A percentile compares a stretch with the other conserved stretches of the same genome.
Conservation (phyloP, 768 basidiomycete species). For the Pleurotus platypus region DNA sequence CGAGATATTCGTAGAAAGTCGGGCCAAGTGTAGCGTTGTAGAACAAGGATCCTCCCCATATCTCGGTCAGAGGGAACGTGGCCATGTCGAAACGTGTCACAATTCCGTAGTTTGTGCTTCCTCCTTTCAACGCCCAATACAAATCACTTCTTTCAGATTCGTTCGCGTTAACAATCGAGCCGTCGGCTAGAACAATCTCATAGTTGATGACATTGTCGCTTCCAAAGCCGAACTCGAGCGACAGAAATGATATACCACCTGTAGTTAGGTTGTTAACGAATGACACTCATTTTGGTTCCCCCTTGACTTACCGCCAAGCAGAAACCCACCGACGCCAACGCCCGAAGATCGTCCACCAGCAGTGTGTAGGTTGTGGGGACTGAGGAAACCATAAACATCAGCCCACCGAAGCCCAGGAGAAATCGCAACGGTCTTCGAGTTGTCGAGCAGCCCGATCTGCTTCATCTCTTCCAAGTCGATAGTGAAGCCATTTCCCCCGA, state of each 20-base stretch:
- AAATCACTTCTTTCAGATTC: conserved; percentile 9
- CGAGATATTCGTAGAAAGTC: background rate
- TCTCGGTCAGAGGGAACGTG: conserved; percentile 1
- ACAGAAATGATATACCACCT: conserved; percentile 16
- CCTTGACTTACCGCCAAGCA: conserved; percentile 10
- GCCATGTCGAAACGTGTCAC: conserved; percentile 14
- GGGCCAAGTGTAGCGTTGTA: conserved; percentile 6
- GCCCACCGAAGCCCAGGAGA: conserved; percentile 10
- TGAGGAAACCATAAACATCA: conserved; percentile 9
- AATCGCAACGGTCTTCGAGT: conserved; percentile 1
- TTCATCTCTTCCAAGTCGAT: conserved; percentile 8
- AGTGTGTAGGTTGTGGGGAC: conserved; percentile 1
- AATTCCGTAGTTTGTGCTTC: conserved; percentile 15
- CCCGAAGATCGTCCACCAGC: conserved; percentile 10
- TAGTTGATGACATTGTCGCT: conserved; percentile 11
- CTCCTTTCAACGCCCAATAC: conserved; percentile 14
- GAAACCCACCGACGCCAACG: conserved; percentile 14
- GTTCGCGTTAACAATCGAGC: conserved; percentile 8
- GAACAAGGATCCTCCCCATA: conserved; percentile 13
- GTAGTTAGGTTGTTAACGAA: too few relatives aligned
- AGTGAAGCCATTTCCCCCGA: conserved; percentile 7
- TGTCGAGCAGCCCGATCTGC: background rate
- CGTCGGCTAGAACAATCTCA: conserved; percentile 13
- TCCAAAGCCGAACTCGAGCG: conserved; percentile 10
- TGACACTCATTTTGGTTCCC: background rate